Conservation (phyloP, 768 basidiomycete species). For the Russula foetens region DNA sequence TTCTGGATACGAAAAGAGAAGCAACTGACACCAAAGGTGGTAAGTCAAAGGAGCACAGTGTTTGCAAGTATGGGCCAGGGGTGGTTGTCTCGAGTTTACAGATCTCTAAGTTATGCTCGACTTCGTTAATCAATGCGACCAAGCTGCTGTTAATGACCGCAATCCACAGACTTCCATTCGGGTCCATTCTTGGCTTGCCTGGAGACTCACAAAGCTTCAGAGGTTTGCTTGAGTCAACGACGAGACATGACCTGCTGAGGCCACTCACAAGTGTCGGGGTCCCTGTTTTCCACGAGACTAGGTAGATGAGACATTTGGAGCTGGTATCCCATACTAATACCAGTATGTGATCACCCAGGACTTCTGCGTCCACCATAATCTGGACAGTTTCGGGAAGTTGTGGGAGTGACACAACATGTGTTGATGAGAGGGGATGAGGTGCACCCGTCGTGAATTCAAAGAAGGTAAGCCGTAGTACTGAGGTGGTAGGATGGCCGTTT, state of each 20-base stretch:
- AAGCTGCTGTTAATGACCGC: not conserved
- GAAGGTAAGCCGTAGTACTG: not conserved
- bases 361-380: not conserved
- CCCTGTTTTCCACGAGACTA: conserved; percentile 1
- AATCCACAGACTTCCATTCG: not conserved
- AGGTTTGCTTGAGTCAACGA: not conserved
- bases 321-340: not conserved
- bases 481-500: not conserved
- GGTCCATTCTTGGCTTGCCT: not conserved
- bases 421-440: not conserved
- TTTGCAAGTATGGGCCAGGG: not conserved
- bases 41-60: not conserved
- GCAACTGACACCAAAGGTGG: not conserved
- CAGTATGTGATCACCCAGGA: not conserved
- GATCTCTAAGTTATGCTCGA: not conserved
- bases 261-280: not conserved
- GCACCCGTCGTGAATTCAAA: not conserved
- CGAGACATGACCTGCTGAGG: not conserved
- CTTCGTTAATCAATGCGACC: not conserved
- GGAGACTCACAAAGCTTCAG: not conserved
- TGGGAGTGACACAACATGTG: not conserved
- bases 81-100: not conserved
- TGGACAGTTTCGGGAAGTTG: not conserved
- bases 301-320: not conserved
- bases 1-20: not conserved